These are phyloP conservation scores for Geotrichum europaeum DNA, from an alignment of 1,139 yeast genomes.

Conservation along the genomic window DNA sequence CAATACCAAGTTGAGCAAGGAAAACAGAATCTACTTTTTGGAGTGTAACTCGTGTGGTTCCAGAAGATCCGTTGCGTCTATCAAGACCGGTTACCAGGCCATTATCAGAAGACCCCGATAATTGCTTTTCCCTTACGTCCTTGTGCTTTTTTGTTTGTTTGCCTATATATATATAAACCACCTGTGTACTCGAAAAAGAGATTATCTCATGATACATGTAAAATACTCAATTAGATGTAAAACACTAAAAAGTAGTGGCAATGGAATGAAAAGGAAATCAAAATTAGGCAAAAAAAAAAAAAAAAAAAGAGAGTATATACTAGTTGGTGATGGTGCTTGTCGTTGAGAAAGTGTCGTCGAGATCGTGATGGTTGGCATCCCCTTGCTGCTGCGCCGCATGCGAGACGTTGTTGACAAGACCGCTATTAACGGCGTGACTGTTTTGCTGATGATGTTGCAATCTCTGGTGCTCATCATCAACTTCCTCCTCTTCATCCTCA, in stretches of 20 bases:
- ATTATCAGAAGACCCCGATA: conserved; percentile 38
- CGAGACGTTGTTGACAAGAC: neutral
- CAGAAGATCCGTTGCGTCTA: conserved; percentile 92
- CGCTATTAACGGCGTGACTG: conserved; percentile 7
- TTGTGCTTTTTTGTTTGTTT: neutral
- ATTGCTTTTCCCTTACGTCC: neutral
- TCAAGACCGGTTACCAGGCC: conserved; percentile 99
- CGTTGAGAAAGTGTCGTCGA: neutral
- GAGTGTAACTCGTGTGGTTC: conserved; percentile 98
- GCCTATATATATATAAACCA: neutral
- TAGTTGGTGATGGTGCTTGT: neutral
- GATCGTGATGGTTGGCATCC: neutral
- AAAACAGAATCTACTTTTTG: conserved; percentile 94
- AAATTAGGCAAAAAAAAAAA: neutral
- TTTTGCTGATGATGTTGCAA: neutral
- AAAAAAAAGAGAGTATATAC: neutral
- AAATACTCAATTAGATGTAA: neutral
- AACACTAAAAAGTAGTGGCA: neutral
- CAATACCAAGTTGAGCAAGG: conserved; percentile 94
- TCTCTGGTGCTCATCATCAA: neutral
- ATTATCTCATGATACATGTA: neutral
- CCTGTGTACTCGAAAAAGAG: neutral
- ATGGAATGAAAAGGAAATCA: neutral
- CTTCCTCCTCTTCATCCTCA: neutral
- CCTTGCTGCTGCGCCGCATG: neutral